Evolutionary conservation across 208 protist species (phyloP).

Genomic region (Leptomonas pyrrhocoris): DNA sequence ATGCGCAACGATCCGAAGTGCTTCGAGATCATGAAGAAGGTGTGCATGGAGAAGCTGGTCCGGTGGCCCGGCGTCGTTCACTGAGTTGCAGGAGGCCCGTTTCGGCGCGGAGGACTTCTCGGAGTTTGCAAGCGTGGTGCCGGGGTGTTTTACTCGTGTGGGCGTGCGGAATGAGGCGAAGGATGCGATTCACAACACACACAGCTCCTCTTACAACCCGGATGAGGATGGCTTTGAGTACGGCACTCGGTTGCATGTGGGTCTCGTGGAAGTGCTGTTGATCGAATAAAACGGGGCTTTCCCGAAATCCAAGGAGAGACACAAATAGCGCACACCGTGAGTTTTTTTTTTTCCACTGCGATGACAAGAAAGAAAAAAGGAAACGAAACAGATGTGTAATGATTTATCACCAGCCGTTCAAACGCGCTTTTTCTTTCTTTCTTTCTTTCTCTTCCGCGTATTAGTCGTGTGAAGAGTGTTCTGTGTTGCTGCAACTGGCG

Average conservation of each 20-base stretch:
- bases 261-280: conserved; percentile 52
- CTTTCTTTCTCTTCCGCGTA: too few relatives aligned
- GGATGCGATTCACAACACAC: conserved; percentile 36
- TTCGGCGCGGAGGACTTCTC: conserved; percentile 70
- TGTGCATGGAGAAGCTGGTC: conserved; percentile 43
- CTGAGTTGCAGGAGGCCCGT: conserved; percentile 39
- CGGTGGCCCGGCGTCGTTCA: conserved; percentile 36
- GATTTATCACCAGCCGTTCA: too few relatives aligned
- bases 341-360: too few relatives aligned
- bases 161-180: conserved; percentile 36
- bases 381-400: too few relatives aligned
- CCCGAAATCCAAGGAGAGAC: too few relatives aligned
- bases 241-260: conserved; percentile 48
- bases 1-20: conserved; percentile 63
- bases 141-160: conserved; percentile 63
- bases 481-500: too few relatives aligned
- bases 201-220: conserved; percentile 54
- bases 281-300: too few relatives aligned
- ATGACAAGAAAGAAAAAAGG: too few relatives aligned
- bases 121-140: conserved; percentile 59
- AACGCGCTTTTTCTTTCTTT: too few relatives aligned
- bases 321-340: too few relatives aligned
- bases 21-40: conserved; percentile 48
- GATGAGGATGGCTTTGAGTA: conserved; percentile 54
- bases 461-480: too few relatives aligned